phyloP scores from a whole-genome alignment of 2,329 filamentous ascomycete species.

The Chaetomiaceae sp. region DNA sequence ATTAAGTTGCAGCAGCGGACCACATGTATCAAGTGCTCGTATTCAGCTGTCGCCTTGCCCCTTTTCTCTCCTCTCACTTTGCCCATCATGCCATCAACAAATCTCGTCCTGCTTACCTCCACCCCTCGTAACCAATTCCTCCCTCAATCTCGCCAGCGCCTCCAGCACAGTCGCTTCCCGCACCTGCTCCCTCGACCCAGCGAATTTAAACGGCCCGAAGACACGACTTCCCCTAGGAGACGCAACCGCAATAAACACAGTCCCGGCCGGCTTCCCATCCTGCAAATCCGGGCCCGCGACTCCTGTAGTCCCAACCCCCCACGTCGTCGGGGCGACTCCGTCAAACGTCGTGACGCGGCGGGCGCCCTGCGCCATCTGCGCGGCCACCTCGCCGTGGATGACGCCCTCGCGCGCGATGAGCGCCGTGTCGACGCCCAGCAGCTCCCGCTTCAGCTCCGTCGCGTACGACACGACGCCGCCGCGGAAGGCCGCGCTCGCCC shows the following conservation, averaged over 20 bases:
- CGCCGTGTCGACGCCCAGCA: constrained; percentile 26
- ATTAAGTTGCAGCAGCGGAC: no score
- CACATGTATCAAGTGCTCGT: no score
- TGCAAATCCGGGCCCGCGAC: constrained; percentile 27
- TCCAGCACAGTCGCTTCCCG: constrained; percentile 25
- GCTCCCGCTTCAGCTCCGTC: constrained; percentile 27
- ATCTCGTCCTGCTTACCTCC: no score
- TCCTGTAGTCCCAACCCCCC: constrained; percentile 28
- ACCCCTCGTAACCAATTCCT: constrained; percentile 10
- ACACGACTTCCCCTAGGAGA: constrained; percentile 10
- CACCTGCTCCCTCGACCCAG: constrained; percentile 22
- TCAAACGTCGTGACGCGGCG: not conserved
- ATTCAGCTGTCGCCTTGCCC: no score
- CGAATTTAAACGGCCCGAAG: constrained; percentile 25
- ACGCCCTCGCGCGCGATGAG: constrained; percentile 26
- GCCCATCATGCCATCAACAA: no score
- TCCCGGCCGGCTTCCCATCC: constrained; percentile 27
- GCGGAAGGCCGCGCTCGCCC: constrained; percentile 31
- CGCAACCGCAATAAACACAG: constrained; percentile 24
- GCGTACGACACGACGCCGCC: constrained; percentile 33
- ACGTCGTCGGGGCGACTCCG: constrained; percentile 18
- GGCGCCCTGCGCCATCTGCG: constrained; percentile 18
- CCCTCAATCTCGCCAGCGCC: constrained; percentile 19
- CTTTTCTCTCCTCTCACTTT: no score
- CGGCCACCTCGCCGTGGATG: constrained; percentile 26